Evolutionary conservation across 2,329 filamentous ascomycete genomes (phyloP), one percentile per base, ranked within the genome.

Genomic region (Ceratocystiopsis minuta): DNA sequence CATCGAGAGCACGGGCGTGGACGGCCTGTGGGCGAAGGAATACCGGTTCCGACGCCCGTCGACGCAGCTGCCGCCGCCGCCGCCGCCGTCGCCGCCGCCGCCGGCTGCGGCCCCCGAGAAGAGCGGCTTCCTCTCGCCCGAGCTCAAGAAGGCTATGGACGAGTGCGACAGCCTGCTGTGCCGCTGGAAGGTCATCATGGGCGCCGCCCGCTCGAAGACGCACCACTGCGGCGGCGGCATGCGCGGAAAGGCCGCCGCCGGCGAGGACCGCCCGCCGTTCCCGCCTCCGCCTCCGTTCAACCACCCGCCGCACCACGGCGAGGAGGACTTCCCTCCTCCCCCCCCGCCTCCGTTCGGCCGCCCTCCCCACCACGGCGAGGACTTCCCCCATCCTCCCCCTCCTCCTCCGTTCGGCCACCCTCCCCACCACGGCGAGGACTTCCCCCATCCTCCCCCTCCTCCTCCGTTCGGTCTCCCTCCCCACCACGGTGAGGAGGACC

Each of bases 141-240:
- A 35, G 15, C 34, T 48, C 16, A 50, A 51, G 28, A 50, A 55
- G 31, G 52, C 58, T 40, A 55, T 51, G 3, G 44, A 53, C 6
- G 48, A 54, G 13, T 50, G 48, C 15, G 67, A 66, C n/a, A 45
- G 11, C 11, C 5, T 63, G 11, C 46, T 74, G 40, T 77, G 72
- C 64, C 65, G 67, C 55, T 69, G 67, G 63, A 67, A 66, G 52
- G 64, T 66, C 28, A 59, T 68, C 39, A 56, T 72, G 17, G 60
- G 62, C 44, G 57, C 62, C 40, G 57, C 62, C 41, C 63, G 64
- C 50, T 47, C 63, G 52, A 51, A 55, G 53, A 37, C 47, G 51
- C 45, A 51, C 46, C 55, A 59, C 50, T 62, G 61, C 46, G 56
- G 55, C 49, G 52, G 51, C 48, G 54, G 55, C 47, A 50, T 48